A percentile compares a stretch with the other conserved stretches of the same genome.
phyloP scores from a whole-genome alignment of 139 green algal species.

The Coelastrella sp. region DNA sequence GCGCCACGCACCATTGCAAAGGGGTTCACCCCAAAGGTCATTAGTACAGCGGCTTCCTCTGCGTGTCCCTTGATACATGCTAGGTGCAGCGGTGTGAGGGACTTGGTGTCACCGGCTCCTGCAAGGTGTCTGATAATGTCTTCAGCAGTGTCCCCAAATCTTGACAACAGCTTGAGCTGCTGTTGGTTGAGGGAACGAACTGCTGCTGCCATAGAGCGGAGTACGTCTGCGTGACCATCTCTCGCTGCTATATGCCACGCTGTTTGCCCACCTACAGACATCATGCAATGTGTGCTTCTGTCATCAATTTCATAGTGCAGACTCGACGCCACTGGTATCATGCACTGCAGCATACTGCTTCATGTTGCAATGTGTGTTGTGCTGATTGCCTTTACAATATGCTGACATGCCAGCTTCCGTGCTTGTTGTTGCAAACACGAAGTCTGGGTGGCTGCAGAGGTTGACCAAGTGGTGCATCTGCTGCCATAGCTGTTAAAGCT shows the following conservation, averaged over 20 bases:
- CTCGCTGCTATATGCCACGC: slow-evolving; percentile 52
- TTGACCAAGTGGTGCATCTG: too few species aligned
- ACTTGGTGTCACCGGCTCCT: slow-evolving; percentile 24
- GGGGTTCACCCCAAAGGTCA: slow-evolving; percentile 48
- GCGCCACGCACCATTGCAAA: slow-evolving; percentile 47
- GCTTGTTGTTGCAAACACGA: neutral
- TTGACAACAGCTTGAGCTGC: slow-evolving; percentile 33
- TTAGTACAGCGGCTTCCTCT: slow-evolving; percentile 43
- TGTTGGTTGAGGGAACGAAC: slow-evolving; percentile 18
- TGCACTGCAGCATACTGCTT: too few species aligned
- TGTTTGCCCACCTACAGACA: slow-evolving; percentile 49
- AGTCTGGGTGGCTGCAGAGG: neutral
- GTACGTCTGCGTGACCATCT: slow-evolving; percentile 43
- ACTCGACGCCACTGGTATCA: too few species aligned
- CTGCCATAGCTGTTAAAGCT: neutral
- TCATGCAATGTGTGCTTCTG: too few species aligned
- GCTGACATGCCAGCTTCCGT: too few species aligned
- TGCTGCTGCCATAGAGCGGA: slow-evolving; percentile 48
- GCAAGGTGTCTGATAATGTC: slow-evolving; percentile 34
- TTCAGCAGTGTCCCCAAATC: slow-evolving; percentile 44
- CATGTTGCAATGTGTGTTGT: too few species aligned
- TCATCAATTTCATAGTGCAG: too few species aligned
- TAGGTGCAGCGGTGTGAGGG: slow-evolving; percentile 52
- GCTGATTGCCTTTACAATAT: too few species aligned
- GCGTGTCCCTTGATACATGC: slow-evolving; percentile 53